Evolutionary conservation across 2,329 filamentous ascomycete genomes (phyloP).

Genomic region (Cordyceps cicadae): DNA sequence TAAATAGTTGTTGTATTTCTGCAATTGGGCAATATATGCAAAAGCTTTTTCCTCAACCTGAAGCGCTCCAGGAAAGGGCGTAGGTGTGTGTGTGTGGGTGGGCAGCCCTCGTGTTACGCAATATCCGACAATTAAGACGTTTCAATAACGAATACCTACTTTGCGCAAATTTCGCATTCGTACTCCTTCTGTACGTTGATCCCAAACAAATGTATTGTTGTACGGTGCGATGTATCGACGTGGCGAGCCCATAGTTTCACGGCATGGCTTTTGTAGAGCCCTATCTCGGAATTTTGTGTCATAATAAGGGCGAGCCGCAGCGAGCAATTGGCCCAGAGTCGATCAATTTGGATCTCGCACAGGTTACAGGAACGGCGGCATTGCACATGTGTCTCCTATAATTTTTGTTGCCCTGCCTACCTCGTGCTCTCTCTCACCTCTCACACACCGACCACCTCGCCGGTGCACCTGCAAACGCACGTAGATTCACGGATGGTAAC

Average conservation of each 20-base stretch:
- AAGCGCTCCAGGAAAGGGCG: background rate
- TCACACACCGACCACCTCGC: background rate
- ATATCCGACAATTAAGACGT: background rate
- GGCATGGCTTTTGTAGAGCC: background rate
- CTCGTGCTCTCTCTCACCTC: background rate
- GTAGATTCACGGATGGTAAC: background rate
- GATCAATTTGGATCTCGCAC: background rate
- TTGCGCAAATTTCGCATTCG: background rate
- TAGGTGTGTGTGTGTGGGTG: background rate
- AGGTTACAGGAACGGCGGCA: background rate
- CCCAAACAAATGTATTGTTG: background rate
- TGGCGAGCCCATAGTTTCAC: background rate
- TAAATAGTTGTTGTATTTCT: background rate
- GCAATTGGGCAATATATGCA: background rate
- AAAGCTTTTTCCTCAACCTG: background rate
- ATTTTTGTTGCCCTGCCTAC: background rate
- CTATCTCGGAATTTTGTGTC: background rate
- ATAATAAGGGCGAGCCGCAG: background rate
- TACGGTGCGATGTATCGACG: background rate
- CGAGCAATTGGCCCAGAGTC: background rate
- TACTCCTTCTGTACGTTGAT: background rate
- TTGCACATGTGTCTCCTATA: background rate
- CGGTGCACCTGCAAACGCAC: conserved; percentile 1
- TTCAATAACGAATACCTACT: background rate
- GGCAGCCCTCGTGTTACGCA: background rate